Evolutionary conservation across 345 rosid species (phyloP).

Genomic region (Dimocarpus longan): DNA sequence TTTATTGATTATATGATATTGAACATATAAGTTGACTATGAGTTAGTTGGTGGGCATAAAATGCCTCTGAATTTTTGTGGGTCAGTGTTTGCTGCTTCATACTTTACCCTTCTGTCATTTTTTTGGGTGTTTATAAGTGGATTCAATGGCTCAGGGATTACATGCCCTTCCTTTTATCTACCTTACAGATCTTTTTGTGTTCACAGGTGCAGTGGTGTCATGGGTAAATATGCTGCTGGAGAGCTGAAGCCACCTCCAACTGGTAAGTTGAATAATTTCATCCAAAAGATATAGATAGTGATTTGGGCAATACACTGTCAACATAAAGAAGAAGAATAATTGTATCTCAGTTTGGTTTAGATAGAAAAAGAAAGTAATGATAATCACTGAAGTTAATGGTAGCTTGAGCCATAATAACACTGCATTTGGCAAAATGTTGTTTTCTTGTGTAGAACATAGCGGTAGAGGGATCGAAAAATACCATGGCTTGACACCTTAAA

Average conservation of each 20-base stretch:
- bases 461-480: background rate
- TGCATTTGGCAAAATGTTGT: background rate
- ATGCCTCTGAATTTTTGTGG: background rate
- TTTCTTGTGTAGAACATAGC: background rate
- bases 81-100: background rate
- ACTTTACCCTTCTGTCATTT: background rate
- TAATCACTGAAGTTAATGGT: background rate
- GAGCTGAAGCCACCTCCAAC: constrained; percentile 96
- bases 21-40: background rate
- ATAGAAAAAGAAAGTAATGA: no score
- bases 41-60: background rate
- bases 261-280: constrained; percentile 51
- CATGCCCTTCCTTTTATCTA: constrained; percentile 11
- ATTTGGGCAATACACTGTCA: background rate
- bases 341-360: background rate
- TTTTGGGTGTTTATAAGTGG: background rate
- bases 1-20: background rate
- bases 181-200: constrained; percentile 3
- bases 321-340: background rate
- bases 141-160: background rate
- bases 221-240: constrained; percentile 97
- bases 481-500: background rate
- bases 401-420: background rate
- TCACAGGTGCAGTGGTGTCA: constrained; percentile 96
- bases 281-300: background rate